phyloP scores from a whole-genome alignment of 192 early-diverging fungal species.

The Fimicolochytrium jonesii region DNA sequence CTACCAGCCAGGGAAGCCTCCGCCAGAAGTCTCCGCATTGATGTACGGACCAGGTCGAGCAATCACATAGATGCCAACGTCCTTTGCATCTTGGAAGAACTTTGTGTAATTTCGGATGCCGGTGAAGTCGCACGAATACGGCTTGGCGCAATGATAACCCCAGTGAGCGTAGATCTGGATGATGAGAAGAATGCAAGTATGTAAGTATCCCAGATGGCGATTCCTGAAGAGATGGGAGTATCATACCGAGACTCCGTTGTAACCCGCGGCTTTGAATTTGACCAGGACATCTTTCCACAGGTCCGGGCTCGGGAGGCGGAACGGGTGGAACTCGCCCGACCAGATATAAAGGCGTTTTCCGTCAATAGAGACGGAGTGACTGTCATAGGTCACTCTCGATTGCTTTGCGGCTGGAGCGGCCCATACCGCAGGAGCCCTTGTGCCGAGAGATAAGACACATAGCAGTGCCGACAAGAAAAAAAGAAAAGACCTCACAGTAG shows the following conservation, averaged over 20 bases:
- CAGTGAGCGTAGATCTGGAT: slow-evolving; percentile 30
- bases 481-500: too few relatives aligned
- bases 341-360: too few relatives aligned
- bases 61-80: slow-evolving; percentile 25
- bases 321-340: slow-evolving; percentile 10
- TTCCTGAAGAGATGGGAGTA: too few relatives aligned
- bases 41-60: slow-evolving; percentile 22
- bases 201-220: too few relatives aligned
- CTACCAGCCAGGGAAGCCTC: slow-evolving; percentile 5
- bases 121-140: slow-evolving; percentile 28
- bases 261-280: slow-evolving; percentile 21
- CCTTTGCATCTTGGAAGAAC: slow-evolving; percentile 14
- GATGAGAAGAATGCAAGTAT: too few relatives aligned
- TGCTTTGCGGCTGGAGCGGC: too few relatives aligned
- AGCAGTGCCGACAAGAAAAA: too few relatives aligned
- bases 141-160: slow-evolving; percentile 30
- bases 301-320: slow-evolving; percentile 26
- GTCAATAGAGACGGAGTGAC: too few relatives aligned
- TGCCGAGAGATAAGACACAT: too few relatives aligned
- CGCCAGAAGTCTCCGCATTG: slow-evolving; percentile 2
- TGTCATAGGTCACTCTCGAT: too few relatives aligned
- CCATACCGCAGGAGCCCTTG: too few relatives aligned
- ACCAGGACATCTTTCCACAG: slow-evolving; percentile 28
- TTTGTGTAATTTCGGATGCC: slow-evolving; percentile 9
- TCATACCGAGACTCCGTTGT: slow-evolving; percentile 27